These are phyloP conservation scores for Plasmodium vinckei DNA, from an alignment of 169 alveolate species.

Conservation along the genomic window DNA sequence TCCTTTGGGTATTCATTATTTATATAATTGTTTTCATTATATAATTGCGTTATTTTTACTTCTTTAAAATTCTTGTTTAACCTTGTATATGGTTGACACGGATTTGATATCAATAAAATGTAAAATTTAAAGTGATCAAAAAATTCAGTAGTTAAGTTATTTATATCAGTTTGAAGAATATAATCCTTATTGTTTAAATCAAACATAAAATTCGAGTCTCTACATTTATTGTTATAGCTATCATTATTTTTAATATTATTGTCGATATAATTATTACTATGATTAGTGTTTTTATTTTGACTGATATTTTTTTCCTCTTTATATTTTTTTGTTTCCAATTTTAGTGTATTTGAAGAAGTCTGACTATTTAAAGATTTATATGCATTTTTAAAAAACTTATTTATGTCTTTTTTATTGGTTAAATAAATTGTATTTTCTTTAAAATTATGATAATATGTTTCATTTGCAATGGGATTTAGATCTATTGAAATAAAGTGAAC, in stretches of 20 bases:
- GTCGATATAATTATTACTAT: too few species aligned
- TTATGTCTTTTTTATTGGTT: constrained; percentile 25
- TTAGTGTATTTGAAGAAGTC: background rate
- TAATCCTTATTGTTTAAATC: constrained; percentile 10
- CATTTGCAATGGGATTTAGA: constrained; percentile 41
- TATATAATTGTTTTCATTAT: background rate
- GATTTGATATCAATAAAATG: constrained; percentile 52
- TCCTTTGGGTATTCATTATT: background rate
- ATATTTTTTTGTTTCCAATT: background rate
- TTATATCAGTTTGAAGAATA: constrained; percentile 73
- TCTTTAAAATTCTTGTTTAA: constrained; percentile 44
- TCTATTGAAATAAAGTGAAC: constrained; percentile 57
- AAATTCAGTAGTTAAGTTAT: constrained; percentile 34
- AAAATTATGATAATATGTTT: constrained; percentile 57
- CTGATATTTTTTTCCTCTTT: background rate
- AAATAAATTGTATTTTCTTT: constrained; percentile 31
- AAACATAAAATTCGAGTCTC: too few species aligned
- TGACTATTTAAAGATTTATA: background rate
- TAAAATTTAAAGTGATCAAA: constrained; percentile 27
- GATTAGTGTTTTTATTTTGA: background rate
- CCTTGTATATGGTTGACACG: constrained; percentile 76
- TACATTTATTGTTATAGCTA: too few species aligned
- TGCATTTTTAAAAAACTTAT: constrained; percentile 23
- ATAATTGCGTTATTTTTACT: constrained; percentile 9
- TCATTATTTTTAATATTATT: too few species aligned